Percentiles rank a stretch among this genome's conserved stretches.
Evolutionary conservation across 768 basidiomycete genomes (phyloP).

Genomic region (Kwoniella mangroviensis): DNA sequence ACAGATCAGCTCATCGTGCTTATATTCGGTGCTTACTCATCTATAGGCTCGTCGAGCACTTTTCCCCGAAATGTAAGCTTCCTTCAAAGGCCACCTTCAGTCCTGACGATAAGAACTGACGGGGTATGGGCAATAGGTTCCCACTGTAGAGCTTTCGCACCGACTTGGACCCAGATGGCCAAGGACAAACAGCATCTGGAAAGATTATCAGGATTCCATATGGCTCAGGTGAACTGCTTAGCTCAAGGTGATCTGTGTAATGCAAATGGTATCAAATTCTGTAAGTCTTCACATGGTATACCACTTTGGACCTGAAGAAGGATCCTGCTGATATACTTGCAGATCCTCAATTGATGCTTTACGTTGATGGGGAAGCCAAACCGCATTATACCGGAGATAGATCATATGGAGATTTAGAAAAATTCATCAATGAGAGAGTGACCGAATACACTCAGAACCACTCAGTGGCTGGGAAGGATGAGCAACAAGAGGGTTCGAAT

Average conservation of each 20-base stretch:
- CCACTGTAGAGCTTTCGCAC: constrained; percentile 78
- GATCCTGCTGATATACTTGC: background rate
- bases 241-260: constrained; percentile 80
- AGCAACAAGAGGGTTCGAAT: constrained; percentile 6
- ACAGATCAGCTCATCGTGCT: background rate
- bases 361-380: constrained; percentile 66
- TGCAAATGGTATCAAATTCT: constrained; percentile 70
- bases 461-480: background rate
- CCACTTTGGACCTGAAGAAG: no score
- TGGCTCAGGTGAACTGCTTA: constrained; percentile 83
- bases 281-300: constrained; percentile 35
- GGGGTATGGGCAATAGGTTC: constrained; percentile 43
- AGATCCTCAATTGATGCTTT: constrained; percentile 36
- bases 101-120: no score
- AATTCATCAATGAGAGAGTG: constrained; percentile 64
- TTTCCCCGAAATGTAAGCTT: constrained; percentile 74
- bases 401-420: constrained; percentile 64
- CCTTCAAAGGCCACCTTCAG: background rate
- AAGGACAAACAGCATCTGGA: constrained; percentile 60
- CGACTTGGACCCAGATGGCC: constrained; percentile 75
- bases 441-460: constrained; percentile 33
- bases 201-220: constrained; percentile 62
- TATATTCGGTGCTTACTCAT: background rate
- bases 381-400: constrained; percentile 67
- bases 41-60: constrained; percentile 78